Percentiles rank a stretch among this genome's conserved stretches.
These are phyloP conservation scores for Mortierella sp. DNA, from an alignment of 371 early-diverging fungal species.

Conservation along the genomic window DNA sequence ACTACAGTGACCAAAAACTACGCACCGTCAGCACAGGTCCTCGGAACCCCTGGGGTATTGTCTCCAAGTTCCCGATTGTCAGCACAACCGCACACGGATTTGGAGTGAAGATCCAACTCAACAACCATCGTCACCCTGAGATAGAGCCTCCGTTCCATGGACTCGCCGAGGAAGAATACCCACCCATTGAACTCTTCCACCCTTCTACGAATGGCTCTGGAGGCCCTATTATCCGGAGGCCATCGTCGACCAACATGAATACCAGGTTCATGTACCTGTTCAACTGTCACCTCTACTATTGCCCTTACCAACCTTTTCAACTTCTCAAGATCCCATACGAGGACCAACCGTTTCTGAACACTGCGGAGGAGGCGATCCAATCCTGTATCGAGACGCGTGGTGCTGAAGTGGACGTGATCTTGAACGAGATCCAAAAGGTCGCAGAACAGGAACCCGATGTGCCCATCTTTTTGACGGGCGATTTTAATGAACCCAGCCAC, in stretches of 20 bases:
- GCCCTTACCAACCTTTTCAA: conserved; percentile 55
- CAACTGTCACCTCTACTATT: conserved; percentile 53
- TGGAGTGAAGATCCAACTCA: conserved; percentile 53
- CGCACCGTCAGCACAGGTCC: conserved; percentile 20
- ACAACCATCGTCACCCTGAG: conserved; percentile 44
- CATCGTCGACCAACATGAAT: background rate
- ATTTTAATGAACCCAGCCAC: conserved; percentile 56
- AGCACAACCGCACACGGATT: conserved; percentile 30
- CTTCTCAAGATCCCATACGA: conserved; percentile 52
- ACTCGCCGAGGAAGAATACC: conserved; percentile 24
- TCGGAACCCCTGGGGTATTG: conserved; percentile 51
- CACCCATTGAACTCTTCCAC: conserved; percentile 12
- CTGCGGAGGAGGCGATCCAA: conserved; percentile 40
- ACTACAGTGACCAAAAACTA: conserved; percentile 46
- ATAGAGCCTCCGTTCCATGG: conserved; percentile 15
- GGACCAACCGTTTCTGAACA: conserved; percentile 28
- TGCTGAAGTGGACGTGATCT: conserved; percentile 34
- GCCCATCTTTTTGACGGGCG: conserved; percentile 52
- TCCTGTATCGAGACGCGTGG: conserved; percentile 43
- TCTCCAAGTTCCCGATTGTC: conserved; percentile 54
- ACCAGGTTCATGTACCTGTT: conserved; percentile 52
- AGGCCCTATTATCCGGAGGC: background rate
- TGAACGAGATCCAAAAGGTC: conserved; percentile 31
- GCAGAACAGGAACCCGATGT: conserved; percentile 37
- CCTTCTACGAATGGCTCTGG: background rate